Base-by-base conservation (phyloP, 2,329 filamentous ascomycete species). In the Herpotrichia juniperi region DNA sequence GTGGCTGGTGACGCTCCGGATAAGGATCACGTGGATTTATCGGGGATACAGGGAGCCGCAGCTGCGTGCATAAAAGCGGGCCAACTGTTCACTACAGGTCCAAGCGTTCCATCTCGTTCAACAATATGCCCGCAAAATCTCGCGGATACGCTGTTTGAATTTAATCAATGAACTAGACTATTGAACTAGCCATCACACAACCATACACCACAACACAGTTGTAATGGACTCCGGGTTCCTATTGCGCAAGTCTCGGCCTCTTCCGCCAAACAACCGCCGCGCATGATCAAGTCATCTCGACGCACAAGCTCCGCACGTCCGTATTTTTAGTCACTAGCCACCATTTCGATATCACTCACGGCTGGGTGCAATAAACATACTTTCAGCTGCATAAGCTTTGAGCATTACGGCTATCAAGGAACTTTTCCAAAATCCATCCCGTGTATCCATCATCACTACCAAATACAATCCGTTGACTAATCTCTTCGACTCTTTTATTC, bases 1-100 rank as follows among this genome's bases (percentile, higher is more conserved):
- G 64, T 69, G 66, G 64, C 63, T 68, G 63, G 60, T 62, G 57
- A 58, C 48, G 55, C 50, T 49, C 42, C 52, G 17, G 47, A 50
- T 42, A 48, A 42, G 39, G 16, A 16, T 51, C 51, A 54, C 51
- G 51, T 54, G 51, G 34, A 28, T 39, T 46, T 49, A 40, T 31
- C 19, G 30, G 7, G 42, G 16, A 34, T 49, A 40, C 22, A 12
- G 30, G 7, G 42, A 11, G 25, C 37, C 19, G 21, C 28, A 19
- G 46, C 39, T 37, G 26, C 39, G 47, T 16, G 26, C 25, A 25
- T 35, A 21, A 22, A 34, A 22, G 30, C 35, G 28, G 42, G 43
- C 16, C 62, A 64, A 66, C n/a, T n/a, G n/a, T n/a, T n/a, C n/a
- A n/a, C n/a, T n/a, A n/a, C n/a, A n/a, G n/a, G n/a, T n/a, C n/a